Evolutionary conservation across 352 stramenopile species (phyloP).

Genomic region (Pythium aquatile): DNA sequence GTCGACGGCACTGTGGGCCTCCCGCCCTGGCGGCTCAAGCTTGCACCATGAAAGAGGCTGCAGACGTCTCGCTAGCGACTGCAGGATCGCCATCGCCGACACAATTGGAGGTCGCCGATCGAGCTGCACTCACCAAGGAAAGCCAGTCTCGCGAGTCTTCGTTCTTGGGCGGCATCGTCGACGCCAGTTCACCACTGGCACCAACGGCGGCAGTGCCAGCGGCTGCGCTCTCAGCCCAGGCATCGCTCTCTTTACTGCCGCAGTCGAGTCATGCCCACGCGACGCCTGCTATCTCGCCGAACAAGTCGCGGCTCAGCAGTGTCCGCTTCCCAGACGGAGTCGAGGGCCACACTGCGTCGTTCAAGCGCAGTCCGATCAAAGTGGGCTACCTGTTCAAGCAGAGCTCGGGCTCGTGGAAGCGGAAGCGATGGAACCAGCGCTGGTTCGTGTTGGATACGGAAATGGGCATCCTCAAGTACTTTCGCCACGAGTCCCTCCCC

Average conservation of each 20-base stretch:
- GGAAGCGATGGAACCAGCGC: conserved; percentile 75
- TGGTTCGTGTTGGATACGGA: conserved; percentile 78
- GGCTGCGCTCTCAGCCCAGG: background rate
- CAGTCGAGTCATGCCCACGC: background rate
- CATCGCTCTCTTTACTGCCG: background rate
- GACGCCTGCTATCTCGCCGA: background rate
- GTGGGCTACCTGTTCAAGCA: conserved; percentile 77
- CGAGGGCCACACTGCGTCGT: background rate
- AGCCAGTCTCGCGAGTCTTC: conserved; percentile 18
- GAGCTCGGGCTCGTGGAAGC: conserved; percentile 77
- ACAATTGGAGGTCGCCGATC: background rate
- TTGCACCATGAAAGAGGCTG: background rate
- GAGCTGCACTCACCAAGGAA: conserved; percentile 5
- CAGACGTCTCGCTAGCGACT: background rate
- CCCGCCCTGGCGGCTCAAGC: background rate
- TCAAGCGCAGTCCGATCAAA: conserved; percentile 30
- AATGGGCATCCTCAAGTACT: conserved; percentile 68
- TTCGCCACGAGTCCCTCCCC: conserved; percentile 59
- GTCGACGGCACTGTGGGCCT: background rate
- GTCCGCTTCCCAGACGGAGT: background rate
- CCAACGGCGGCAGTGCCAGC: background rate
- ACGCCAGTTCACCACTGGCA: background rate
- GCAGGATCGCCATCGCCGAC: background rate
- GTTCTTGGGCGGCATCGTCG: background rate
- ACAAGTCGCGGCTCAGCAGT: background rate